A percentile compares a stretch with the other conserved stretches of the same genome.
Evolutionary conservation across 345 rosid genomes (phyloP).

Genomic region (Gossypium turneri): DNA sequence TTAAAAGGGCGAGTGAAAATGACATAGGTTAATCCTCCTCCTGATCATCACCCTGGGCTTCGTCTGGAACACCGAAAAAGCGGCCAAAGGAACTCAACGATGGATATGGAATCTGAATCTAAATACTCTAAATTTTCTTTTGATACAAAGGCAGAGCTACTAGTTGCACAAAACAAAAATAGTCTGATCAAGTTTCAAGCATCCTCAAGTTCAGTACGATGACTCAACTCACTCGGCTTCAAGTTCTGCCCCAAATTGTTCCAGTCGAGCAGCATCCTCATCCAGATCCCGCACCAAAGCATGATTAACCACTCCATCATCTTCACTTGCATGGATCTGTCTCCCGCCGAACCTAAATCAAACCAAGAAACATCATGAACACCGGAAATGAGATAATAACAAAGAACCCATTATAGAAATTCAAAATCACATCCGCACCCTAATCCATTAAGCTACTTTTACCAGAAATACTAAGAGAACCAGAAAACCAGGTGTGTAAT

Average conservation of each 20-base stretch:
- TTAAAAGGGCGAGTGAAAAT: too few species aligned
- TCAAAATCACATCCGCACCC: too few species aligned
- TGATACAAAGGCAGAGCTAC: not conserved
- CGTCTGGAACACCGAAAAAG: too few species aligned
- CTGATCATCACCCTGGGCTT: too few species aligned
- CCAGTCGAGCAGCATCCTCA: conserved; percentile 59
- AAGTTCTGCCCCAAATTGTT: conserved; percentile 88
- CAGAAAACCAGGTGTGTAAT: too few species aligned
- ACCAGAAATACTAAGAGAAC: too few species aligned
- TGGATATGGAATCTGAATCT: not conserved
- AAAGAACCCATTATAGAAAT: not conserved
- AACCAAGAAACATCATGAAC: not conserved
- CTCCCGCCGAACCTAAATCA: conserved; percentile 77
- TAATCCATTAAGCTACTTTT: too few species aligned
- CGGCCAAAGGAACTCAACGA: not conserved
- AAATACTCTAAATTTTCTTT: not conserved
- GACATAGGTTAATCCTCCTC: too few species aligned
- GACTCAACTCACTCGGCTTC: conserved; percentile 58
- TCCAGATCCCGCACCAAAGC: conserved; percentile 60
- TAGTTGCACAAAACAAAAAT: not conserved
- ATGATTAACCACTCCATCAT: conserved; percentile 81
- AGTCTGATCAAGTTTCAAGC: not conserved
- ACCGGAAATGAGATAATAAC: not conserved
- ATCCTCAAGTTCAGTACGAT: not conserved
- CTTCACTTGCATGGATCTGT: conserved; percentile 75